These are phyloP conservation scores for Thielaviopsis musarum DNA, from an alignment of 2,329 filamentous ascomycete species.

Conservation along the genomic window DNA sequence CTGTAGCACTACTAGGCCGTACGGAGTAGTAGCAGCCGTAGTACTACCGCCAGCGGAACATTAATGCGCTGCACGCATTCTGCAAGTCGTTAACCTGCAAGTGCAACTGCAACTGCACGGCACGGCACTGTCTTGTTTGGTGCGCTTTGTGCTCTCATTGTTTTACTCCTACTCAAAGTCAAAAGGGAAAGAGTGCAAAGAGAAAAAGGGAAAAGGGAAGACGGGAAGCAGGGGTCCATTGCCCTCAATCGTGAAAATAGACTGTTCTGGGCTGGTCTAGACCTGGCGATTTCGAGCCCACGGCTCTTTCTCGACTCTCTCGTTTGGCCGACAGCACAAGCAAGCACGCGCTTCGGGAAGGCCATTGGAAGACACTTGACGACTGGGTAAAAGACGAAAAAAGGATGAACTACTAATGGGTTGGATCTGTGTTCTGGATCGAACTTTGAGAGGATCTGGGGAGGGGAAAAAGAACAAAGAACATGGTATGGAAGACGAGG, in stretches of 20 bases:
- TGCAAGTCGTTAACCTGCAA: neutral
- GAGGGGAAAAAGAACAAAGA: neutral
- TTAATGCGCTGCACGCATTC: neutral
- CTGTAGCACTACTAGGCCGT: neutral
- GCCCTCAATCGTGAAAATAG: neutral
- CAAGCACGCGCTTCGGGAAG: neutral
- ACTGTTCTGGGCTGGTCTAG: constrained; percentile 7
- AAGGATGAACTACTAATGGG: neutral
- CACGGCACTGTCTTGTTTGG: neutral
- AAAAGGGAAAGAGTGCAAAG: neutral
- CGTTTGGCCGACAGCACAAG: neutral
- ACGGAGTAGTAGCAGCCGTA: no score
- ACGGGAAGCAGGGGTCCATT: neutral
- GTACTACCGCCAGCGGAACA: neutral
- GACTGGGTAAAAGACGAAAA: neutral
- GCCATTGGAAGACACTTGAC: neutral
- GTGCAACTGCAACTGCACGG: neutral
- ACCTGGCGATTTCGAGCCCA: constrained; percentile 7
- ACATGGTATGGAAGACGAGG: neutral
- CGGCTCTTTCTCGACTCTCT: neutral
- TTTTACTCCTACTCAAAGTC: neutral
- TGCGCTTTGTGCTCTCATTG: neutral
- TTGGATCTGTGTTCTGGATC: neutral
- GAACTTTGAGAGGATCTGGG: neutral
- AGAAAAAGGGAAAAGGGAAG: neutral